These are phyloP conservation scores for Ustilago xerochloae DNA, from an alignment of 1,284 basidiomycete genomes.

Conservation along the genomic window DNA sequence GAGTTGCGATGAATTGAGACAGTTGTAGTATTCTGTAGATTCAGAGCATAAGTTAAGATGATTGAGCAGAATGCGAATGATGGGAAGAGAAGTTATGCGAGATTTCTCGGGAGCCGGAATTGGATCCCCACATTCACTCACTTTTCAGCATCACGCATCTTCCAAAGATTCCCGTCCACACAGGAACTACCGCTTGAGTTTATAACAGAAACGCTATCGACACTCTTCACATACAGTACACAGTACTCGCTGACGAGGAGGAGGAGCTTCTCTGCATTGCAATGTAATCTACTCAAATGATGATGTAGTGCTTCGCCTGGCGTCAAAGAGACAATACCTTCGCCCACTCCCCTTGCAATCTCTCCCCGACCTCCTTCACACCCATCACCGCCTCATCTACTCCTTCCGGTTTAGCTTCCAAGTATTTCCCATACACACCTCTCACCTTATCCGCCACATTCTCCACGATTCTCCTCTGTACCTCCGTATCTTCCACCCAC, in stretches of 20 bases:
- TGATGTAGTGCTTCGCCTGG: not conserved
- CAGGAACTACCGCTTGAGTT: no score
- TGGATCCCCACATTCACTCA: no score
- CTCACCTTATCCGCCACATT: slow-evolving; percentile 2
- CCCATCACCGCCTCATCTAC: not conserved
- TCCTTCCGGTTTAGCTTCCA: slow-evolving; percentile 3
- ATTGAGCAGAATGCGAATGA: no score
- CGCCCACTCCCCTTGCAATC: slow-evolving; percentile 13
- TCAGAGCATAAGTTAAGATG: no score
- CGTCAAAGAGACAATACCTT: not conserved
- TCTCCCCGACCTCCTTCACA: slow-evolving; percentile 1
- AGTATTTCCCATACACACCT: slow-evolving; percentile 9
- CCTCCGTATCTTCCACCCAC: slow-evolving; percentile 40
- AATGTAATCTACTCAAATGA: not conserved
- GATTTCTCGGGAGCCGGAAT: no score
- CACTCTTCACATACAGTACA: not conserved
- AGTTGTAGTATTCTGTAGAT: no score
- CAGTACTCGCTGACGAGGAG: not conserved
- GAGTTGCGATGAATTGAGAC: no score
- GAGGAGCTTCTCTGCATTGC: not conserved
- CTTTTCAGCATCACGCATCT: no score
- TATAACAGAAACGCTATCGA: no score
- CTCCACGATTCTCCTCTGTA: slow-evolving; percentile 17
- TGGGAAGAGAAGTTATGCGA: no score
- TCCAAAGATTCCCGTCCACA: no score